Conservation (phyloP, 257 asterid genomes). For the Ocimum tenuiflorum region DNA sequence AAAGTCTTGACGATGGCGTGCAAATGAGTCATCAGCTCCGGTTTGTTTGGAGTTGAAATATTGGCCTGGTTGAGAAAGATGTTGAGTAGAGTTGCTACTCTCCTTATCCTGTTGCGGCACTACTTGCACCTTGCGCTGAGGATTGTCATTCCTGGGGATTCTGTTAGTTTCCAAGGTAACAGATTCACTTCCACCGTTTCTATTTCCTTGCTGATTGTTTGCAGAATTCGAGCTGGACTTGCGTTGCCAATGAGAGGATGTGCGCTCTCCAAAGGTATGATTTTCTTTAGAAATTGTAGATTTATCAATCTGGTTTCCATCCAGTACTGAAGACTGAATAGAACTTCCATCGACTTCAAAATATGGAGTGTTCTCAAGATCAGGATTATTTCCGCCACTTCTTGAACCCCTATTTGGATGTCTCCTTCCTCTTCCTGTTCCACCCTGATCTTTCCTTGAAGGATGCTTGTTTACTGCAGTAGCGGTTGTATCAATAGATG, state of each 20-base stretch:
- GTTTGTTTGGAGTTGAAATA: slow-evolving; percentile 25
- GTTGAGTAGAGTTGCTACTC: slow-evolving; percentile 17
- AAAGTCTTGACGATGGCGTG: too few species aligned
- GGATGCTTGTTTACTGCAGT: slow-evolving; percentile 25
- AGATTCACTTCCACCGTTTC: slow-evolving; percentile 30
- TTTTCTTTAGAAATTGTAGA: slow-evolving; percentile 36
- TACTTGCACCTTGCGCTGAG: slow-evolving; percentile 30
- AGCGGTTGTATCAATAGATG: slow-evolving; percentile 17
- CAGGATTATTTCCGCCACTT: slow-evolving; percentile 34
- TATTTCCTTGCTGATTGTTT: slow-evolving; percentile 34
- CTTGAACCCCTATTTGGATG: slow-evolving; percentile 38
- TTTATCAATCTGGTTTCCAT: slow-evolving; percentile 33
- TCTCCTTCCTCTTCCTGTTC: slow-evolving; percentile 54
- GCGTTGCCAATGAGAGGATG: slow-evolving; percentile 76
- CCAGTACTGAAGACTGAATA: slow-evolving; percentile 30
- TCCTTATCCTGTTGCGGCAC: slow-evolving; percentile 25
- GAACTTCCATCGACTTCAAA: slow-evolving; percentile 36
- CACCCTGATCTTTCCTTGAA: slow-evolving; percentile 47
- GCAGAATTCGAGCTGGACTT: slow-evolving; percentile 41
- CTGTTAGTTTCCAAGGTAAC: too few species aligned
- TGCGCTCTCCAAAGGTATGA: slow-evolving; percentile 42
- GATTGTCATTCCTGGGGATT: slow-evolving; percentile 47
- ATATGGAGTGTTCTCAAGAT: slow-evolving; percentile 26
- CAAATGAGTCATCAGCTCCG: slow-evolving; percentile 18
- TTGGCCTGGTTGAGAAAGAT: slow-evolving; percentile 27